phyloP scores from a whole-genome alignment of 345 rosid genomes.

The Rhodamnia argentea region DNA sequence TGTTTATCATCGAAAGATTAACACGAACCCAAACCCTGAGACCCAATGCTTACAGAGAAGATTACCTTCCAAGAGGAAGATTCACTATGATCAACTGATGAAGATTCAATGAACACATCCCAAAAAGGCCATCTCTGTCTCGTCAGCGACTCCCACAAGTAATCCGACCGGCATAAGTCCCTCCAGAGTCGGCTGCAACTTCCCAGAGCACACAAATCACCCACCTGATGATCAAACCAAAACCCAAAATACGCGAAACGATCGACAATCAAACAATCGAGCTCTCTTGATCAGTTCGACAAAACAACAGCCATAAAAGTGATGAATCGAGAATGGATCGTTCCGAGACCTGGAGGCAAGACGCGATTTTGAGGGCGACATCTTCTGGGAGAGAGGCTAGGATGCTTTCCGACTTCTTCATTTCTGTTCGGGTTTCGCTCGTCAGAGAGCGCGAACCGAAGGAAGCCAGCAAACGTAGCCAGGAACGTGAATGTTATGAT shows the following conservation, averaged over 20 bases:
- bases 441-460: neutral
- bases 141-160: constrained; percentile 54
- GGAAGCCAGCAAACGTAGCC: too few species aligned
- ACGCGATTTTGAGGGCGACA: constrained; percentile 45
- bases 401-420: constrained; percentile 10
- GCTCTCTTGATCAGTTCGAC: neutral
- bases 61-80: neutral
- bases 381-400: constrained; percentile 41
- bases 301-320: neutral
- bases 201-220: constrained; percentile 52
- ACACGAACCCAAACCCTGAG: neutral
- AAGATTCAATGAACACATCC: constrained; percentile 5
- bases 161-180: constrained; percentile 46
- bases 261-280: neutral
- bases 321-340: neutral
- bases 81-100: neutral
- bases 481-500: too few species aligned
- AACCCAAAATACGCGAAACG: neutral
- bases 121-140: constrained; percentile 53
- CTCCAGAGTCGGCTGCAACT: constrained; percentile 70
- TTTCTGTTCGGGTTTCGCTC: neutral
- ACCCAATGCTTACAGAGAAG: neutral
- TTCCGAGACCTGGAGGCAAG: constrained; percentile 38
- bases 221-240: constrained; percentile 19
- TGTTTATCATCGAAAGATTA: neutral